These are phyloP conservation scores for Phlyctochytrium bullatum DNA, from an alignment of 192 early-diverging fungal genomes.

Conservation along the genomic window DNA sequence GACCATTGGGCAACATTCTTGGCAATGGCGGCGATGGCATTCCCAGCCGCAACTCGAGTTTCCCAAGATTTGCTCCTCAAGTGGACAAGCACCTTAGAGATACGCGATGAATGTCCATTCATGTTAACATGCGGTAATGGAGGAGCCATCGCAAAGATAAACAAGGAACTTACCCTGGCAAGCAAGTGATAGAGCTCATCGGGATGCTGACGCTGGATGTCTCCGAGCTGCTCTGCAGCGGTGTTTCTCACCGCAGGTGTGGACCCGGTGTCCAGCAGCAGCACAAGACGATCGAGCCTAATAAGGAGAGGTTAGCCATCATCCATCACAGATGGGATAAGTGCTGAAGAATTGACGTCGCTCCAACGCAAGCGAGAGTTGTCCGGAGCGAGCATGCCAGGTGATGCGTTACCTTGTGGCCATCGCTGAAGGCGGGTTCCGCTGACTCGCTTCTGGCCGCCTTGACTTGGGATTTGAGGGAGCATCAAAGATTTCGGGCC, in stretches of 20 bases:
- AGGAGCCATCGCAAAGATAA: constrained; percentile 29
- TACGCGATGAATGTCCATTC: too few species aligned
- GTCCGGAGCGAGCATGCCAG: too few species aligned
- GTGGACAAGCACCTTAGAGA: constrained; percentile 71
- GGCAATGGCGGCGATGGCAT: constrained; percentile 89
- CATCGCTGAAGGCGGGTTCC: too few species aligned
- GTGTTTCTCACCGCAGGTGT: constrained; percentile 81
- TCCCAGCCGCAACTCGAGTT: constrained; percentile 89
- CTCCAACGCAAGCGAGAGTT: too few species aligned
- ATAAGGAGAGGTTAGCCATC: too few species aligned
- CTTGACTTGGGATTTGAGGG: too few species aligned
- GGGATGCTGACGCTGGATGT: constrained; percentile 91
- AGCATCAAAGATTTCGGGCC: too few species aligned
- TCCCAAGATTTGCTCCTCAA: constrained; percentile 91
- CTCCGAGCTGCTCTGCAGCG: constrained; percentile 93
- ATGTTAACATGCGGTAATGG: too few species aligned
- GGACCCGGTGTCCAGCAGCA: constrained; percentile 91
- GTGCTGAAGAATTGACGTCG: too few species aligned
- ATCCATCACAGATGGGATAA: too few species aligned
- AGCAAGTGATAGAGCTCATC: constrained; percentile 88
- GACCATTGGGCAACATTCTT: constrained; percentile 84
- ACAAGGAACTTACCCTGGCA: constrained; percentile 55
- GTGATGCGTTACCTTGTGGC: too few species aligned
- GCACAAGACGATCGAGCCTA: constrained; percentile 91
- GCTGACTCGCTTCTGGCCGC: too few species aligned